Conservation (phyloP, 805 yeast genomes). For the Nakazawaea pomicola region DNA sequence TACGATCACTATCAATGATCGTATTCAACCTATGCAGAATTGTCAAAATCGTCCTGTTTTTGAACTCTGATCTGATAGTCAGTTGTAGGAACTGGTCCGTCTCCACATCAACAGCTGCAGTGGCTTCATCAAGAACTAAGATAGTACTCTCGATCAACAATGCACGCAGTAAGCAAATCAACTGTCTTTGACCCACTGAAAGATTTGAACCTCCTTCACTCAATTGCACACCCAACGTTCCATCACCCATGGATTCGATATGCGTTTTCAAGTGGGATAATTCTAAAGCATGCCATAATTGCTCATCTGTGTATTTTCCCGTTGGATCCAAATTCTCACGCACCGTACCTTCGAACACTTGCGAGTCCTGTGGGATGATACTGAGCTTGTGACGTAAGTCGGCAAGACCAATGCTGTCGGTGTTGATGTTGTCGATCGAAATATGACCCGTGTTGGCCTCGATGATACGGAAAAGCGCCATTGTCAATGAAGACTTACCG, state of each 20-base stretch:
- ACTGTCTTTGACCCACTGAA: conserved; percentile 56
- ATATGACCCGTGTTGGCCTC: conserved; percentile 63
- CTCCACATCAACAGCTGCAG: conserved; percentile 74
- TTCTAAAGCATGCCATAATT: conserved; percentile 66
- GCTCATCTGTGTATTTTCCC: conserved; percentile 49
- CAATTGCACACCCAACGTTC: conserved; percentile 42
- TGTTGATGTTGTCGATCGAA: conserved; percentile 57
- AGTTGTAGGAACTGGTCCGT: conserved; percentile 63
- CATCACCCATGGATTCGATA: conserved; percentile 38
- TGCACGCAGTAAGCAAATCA: conserved; percentile 65
- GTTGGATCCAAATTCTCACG: conserved; percentile 79
- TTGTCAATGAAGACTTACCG: conserved; percentile 71
- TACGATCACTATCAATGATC: conserved; percentile 62
- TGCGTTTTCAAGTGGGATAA: conserved; percentile 64
- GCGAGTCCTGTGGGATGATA: conserved; percentile 82
- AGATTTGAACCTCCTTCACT: conserved; percentile 62
- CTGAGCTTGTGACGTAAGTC: conserved; percentile 65
- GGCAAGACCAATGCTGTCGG: conserved; percentile 53
- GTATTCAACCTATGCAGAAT: conserved; percentile 72
- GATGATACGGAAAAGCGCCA: conserved; percentile 70
- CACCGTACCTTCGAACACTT: conserved; percentile 71
- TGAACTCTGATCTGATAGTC: conserved; percentile 60
- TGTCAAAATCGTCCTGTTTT: conserved; percentile 61
- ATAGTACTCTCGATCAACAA: conserved; percentile 50
- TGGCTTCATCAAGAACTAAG: conserved; percentile 65